phyloP scores from a whole-genome alignment of 164 flowering plant species.

The Taxillus chinensis region DNA sequence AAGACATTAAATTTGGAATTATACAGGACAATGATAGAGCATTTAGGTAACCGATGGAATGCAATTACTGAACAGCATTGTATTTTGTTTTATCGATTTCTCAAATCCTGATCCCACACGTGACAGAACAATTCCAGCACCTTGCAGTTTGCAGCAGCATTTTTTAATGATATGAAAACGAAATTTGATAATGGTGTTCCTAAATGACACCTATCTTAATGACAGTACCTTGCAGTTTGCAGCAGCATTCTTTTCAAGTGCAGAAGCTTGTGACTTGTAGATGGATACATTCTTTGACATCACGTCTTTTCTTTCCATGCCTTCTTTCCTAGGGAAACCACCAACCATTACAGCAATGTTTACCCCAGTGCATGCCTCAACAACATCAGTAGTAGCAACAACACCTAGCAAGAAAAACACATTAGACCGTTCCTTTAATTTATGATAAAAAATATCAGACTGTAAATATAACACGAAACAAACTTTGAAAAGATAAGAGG shows the following conservation, averaged over 20 bases:
- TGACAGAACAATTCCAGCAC: no score
- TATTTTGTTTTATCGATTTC: no score
- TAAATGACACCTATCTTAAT: no score
- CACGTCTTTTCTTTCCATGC: conserved; percentile 98
- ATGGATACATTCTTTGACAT: conserved; percentile 95
- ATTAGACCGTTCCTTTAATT: neutral
- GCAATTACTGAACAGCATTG: no score
- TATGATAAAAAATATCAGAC: neutral
- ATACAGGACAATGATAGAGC: no score
- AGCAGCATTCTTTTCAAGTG: conserved; percentile 87
- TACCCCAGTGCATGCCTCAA: conserved; percentile 95
- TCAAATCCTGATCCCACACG: no score
- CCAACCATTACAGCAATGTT: conserved; percentile 96
- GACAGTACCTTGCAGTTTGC: conserved; percentile 83
- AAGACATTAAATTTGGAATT: neutral
- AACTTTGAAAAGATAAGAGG: neutral
- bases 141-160: no score
- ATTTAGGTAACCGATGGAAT: no score
- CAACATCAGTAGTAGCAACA: conserved; percentile 95
- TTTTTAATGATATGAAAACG: no score
- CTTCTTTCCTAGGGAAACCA: conserved; percentile 98
- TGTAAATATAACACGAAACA: neutral
- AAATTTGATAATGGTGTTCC: no score
- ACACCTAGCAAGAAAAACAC: conserved; percentile 46
- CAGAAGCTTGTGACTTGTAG: conserved; percentile 96